Conservation (phyloP, 139 green algal species). For the Chlorella vulgaris region DNA sequence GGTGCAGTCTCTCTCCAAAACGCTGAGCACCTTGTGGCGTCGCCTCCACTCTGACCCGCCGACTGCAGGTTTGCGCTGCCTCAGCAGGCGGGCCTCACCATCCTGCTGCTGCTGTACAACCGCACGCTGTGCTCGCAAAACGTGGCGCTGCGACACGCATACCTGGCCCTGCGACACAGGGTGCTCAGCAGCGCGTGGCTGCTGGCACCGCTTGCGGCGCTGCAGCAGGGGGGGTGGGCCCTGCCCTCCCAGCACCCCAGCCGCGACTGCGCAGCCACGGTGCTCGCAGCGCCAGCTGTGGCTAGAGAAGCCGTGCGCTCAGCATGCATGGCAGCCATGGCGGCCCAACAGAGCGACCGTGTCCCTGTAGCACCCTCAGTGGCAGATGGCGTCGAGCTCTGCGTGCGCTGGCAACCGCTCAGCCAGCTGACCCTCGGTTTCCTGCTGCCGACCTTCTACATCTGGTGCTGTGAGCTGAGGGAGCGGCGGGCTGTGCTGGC, state of each 20-base stretch:
- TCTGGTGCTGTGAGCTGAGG: slow-evolving; percentile 8
- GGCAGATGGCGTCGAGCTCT: not conserved
- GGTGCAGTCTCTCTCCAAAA: too few relatives aligned
- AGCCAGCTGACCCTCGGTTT: slow-evolving; percentile 24
- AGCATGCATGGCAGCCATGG: not conserved
- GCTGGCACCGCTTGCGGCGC: not conserved
- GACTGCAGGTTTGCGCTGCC: not conserved
- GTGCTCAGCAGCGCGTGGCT: not conserved
- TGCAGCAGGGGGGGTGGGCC: not conserved
- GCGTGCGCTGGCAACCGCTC: not conserved
- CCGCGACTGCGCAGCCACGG: not conserved
- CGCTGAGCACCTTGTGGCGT: not conserved
- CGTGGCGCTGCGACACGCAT: not conserved
- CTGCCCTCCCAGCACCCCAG: not conserved
- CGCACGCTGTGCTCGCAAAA: slow-evolving; percentile 13
- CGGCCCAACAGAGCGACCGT: not conserved
- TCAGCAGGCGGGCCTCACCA: slow-evolving; percentile 8
- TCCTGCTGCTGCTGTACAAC: slow-evolving; percentile 22
- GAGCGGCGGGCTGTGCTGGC: slow-evolving; percentile 1
- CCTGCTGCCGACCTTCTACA: slow-evolving; percentile 7
- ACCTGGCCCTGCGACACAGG: not conserved
- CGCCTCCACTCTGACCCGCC: not conserved
- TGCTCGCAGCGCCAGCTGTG: not conserved
- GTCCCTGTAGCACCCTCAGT: not conserved
- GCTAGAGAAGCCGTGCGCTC: not conserved